Conservation (phyloP, 2,329 filamentous ascomycete species). For the Fusarium chlamydosporum region DNA sequence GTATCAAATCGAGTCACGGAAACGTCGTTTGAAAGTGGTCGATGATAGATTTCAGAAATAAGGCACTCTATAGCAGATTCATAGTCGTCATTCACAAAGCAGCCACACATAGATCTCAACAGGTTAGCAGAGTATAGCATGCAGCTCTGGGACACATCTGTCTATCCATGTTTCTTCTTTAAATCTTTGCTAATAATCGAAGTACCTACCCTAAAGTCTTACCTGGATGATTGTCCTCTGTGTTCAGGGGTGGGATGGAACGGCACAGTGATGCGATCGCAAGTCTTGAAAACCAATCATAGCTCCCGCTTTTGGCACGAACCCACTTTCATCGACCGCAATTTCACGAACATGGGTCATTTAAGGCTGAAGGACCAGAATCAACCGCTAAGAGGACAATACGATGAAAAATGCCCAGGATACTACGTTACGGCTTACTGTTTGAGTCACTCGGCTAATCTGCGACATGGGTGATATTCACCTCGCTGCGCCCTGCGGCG, state of each 20-base stretch:
- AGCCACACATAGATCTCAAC: no score
- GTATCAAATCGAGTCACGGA: no score
- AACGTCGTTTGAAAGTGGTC: no score
- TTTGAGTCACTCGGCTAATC: neutral
- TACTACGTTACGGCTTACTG: neutral
- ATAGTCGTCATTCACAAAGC: no score
- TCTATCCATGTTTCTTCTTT: no score
- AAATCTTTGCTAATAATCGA: no score
- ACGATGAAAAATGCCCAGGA: neutral
- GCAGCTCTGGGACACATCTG: no score
- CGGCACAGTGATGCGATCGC: slow-evolving; percentile 8
- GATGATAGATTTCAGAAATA: no score
- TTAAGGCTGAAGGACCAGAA: slow-evolving; percentile 1
- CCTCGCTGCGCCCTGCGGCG: neutral
- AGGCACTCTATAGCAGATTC: no score
- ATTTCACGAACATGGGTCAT: slow-evolving; percentile 8
- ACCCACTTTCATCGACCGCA: slow-evolving; percentile 1
- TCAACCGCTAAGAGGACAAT: slow-evolving; percentile 3
- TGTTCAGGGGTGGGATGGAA: neutral
- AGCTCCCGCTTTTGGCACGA: neutral
- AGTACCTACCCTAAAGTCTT: no score
- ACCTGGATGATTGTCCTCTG: no score
- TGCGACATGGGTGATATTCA: neutral
- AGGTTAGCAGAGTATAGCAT: no score
- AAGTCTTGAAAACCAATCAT: slow-evolving; percentile 2